Conservation (phyloP, 371 early-diverging fungal genomes). For the Rhizopus arrhizus region DNA sequence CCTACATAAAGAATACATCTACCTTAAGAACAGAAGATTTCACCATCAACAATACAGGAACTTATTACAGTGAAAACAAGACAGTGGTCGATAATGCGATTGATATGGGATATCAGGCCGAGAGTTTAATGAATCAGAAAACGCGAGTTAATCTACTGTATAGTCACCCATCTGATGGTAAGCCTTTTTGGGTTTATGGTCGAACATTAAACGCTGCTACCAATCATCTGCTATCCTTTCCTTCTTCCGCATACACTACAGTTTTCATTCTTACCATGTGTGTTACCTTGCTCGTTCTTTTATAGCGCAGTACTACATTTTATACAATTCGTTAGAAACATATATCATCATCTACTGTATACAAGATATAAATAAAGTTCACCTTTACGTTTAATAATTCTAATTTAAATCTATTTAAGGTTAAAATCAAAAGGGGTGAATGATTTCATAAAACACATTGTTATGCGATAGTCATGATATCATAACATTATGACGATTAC, state of each 20-base stretch:
- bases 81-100: constrained; percentile 46
- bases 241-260: not conserved
- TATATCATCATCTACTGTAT: not conserved
- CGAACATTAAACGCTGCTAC: constrained; percentile 18
- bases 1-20: constrained; percentile 31
- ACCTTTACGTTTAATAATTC: no score
- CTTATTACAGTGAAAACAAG: constrained; percentile 37
- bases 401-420: not conserved
- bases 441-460: not conserved
- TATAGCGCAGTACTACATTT: not conserved
- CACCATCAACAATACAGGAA: constrained; percentile 34
- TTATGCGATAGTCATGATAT: not conserved
- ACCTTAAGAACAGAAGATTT: constrained; percentile 36
- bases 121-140: constrained; percentile 13
- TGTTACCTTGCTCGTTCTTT: not conserved
- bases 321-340: no score
- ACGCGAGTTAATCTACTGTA: constrained; percentile 33
- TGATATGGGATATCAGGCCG: constrained; percentile 30
- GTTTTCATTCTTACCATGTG: not conserved
- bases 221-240: not conserved
- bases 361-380: no score
- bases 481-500: not conserved
- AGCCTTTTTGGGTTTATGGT: constrained; percentile 31
- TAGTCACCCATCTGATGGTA: constrained; percentile 31
- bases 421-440: not conserved